phyloP scores from a whole-genome alignment of 768 basidiomycete species.

The Russula griseocarnosa region DNA sequence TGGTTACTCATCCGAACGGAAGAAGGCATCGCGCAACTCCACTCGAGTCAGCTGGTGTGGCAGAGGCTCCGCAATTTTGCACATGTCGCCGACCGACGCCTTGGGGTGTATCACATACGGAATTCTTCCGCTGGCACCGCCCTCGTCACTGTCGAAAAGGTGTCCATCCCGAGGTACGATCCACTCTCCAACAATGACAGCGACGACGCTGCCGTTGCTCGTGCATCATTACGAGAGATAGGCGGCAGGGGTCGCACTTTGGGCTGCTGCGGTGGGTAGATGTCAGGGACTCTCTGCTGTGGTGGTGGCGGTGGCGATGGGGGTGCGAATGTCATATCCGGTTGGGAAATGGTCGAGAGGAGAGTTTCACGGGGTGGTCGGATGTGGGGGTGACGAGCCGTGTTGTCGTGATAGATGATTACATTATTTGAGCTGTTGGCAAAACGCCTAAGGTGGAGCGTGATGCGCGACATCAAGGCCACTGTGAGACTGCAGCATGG shows the following conservation, averaged over 20 bases:
- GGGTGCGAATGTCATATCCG: not conserved
- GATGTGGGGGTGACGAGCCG: not conserved
- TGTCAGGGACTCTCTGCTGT: not conserved
- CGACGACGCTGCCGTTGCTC: not conserved
- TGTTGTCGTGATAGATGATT: not conserved
- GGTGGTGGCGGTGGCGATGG: not conserved
- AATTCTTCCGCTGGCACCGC: not conserved
- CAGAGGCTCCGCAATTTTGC: no score
- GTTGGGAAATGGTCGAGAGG: not conserved
- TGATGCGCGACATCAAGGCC: conserved; percentile 67
- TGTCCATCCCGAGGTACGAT: not conserved
- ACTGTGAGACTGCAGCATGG: conserved; percentile 37
- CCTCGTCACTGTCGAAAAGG: not conserved
- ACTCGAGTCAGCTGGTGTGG: no score
- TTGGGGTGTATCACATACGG: no score
- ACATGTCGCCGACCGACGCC: not conserved
- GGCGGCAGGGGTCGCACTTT: not conserved
- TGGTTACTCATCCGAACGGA: not conserved
- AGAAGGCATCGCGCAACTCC: no score
- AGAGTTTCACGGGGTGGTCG: not conserved
- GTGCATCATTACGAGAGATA: not conserved
- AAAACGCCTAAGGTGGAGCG: conserved; percentile 44
- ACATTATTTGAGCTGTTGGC: conserved; percentile 33
- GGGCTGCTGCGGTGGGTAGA: not conserved
- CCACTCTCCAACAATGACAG: not conserved